phyloP scores from a whole-genome alignment of 441 rosid species.

The Euphorbia corollata region DNA sequence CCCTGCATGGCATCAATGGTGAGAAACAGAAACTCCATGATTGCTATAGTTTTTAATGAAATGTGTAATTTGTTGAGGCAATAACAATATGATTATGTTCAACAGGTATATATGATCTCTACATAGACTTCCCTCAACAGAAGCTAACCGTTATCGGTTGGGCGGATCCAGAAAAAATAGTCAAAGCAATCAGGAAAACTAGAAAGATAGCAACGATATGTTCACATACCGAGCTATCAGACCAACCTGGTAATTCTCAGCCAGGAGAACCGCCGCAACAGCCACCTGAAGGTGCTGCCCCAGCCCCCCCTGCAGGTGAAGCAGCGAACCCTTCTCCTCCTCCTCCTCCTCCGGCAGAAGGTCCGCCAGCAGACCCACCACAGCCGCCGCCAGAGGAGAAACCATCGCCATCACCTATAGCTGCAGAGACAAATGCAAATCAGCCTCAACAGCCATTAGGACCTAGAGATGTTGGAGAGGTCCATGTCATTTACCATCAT shows the following conservation, averaged over 20 bases:
- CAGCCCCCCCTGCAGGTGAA: conserved; percentile 28
- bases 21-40: conserved; percentile 17
- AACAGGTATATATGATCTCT: conserved; percentile 54
- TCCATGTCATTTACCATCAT: conserved; percentile 40
- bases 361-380: conserved; percentile 29
- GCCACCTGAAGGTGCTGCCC: conserved; percentile 28
- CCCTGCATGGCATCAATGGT: conserved; percentile 55
- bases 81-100: conserved; percentile 8
- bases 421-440: conserved; percentile 30
- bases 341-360: conserved; percentile 25
- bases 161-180: conserved; percentile 61
- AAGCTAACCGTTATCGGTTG: conserved; percentile 59
- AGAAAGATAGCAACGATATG: conserved; percentile 58
- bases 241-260: conserved; percentile 29
- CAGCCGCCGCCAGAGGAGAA: conserved; percentile 31
- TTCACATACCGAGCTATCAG: conserved; percentile 39
- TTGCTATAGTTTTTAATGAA: background rate
- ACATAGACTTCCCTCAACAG: conserved; percentile 53
- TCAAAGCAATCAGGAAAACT: conserved; percentile 57
- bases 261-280: conserved; percentile 30
- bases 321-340: conserved; percentile 28
- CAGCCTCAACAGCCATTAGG: conserved; percentile 29
- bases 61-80: background rate
- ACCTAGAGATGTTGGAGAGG: conserved; percentile 45
- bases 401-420: conserved; percentile 26